These are phyloP conservation scores for Auriscalpium orientale DNA, from an alignment of 768 basidiomycete genomes.

Conservation along the genomic window DNA sequence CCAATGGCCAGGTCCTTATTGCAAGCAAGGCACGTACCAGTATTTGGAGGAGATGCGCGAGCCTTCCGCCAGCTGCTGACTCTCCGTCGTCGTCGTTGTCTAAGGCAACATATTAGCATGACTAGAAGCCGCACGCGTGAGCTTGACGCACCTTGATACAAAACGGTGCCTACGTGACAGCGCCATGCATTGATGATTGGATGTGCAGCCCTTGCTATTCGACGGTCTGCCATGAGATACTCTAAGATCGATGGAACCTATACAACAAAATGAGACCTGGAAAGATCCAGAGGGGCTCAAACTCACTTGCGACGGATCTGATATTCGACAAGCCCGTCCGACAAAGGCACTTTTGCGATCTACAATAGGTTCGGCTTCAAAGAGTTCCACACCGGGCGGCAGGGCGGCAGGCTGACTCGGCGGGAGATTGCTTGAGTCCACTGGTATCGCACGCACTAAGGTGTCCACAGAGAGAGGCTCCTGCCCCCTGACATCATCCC, in stretches of 20 bases:
- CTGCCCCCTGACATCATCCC: constrained; percentile 37
- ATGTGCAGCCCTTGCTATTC: constrained; percentile 27
- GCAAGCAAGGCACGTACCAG: constrained; percentile 3
- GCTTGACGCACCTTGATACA: constrained; percentile 23
- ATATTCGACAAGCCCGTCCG: constrained; percentile 76
- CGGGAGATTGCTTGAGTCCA: neutral
- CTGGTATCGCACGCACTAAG: neutral
- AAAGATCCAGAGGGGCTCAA: constrained; percentile 10
- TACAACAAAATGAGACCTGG: neutral
- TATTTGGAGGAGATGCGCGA: constrained; percentile 69
- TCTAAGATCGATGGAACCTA: constrained; percentile 21
- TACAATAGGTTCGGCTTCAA: constrained; percentile 69
- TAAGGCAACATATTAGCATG: constrained; percentile 19
- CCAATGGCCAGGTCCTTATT: too few relatives aligned
- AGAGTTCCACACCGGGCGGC: constrained; percentile 59
- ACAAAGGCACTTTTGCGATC: constrained; percentile 85
- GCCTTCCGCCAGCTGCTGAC: constrained; percentile 81
- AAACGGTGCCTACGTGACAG: constrained; percentile 20
- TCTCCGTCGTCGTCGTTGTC: constrained; percentile 97
- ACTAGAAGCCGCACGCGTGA: neutral
- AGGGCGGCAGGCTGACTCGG: constrained; percentile 20
- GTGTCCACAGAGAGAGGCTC: neutral
- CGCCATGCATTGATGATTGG: constrained; percentile 29
- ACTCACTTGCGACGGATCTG: constrained; percentile 64
- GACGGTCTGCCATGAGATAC: constrained; percentile 26